Base-by-base conservation (phyloP, 345 rosid genomes). In the Heritiera fomes region DNA sequence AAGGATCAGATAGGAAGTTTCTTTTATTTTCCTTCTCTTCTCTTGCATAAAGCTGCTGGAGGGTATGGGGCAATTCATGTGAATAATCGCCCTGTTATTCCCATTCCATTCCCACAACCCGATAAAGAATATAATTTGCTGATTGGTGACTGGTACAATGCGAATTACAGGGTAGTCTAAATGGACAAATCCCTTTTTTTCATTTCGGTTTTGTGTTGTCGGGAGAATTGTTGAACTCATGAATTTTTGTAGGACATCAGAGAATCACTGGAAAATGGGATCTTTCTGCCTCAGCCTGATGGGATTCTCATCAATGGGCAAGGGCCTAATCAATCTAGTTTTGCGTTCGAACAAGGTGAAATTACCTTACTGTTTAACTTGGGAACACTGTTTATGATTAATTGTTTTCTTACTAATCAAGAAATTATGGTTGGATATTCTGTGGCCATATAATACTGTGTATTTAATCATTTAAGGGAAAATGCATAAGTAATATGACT, bases 1-100 rank as follows among this genome's bases (percentile, higher is more conserved):
- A 82, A 84, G 67, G 89, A 87, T 71, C 87, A 87, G 75, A 83
- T 87, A 38, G 87, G 86, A 4, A 84, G 86, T 61, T 87, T 87
- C 71, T 82, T 81, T 66, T 87, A 84, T 69, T 84, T 81, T 76
- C 87, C 86, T 20, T 82, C 89, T 4, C 80, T 83, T 64, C 75
- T 79, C 20, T 50, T 84, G 14, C 86, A 87, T 2, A 84, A 87
- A 64, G 80, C 83, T 55, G 83, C 82, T 10, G 87, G 87, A 18
- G 86, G 85, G 0, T 81, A 75, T 23, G 89, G 87, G 1, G 79
- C 87, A 7, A 79, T 81, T 74, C 71, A 67, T 14, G 68, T 84
- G n/a, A 70, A 83, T 50, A 79, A 77, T 40, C 72, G 64, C 23
- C 38, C 55, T 67, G 10, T 15, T n/a, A 15, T 40, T 65, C 70